Conservation (phyloP, 2,329 filamentous ascomycete species). For the Didymella glomerata region DNA sequence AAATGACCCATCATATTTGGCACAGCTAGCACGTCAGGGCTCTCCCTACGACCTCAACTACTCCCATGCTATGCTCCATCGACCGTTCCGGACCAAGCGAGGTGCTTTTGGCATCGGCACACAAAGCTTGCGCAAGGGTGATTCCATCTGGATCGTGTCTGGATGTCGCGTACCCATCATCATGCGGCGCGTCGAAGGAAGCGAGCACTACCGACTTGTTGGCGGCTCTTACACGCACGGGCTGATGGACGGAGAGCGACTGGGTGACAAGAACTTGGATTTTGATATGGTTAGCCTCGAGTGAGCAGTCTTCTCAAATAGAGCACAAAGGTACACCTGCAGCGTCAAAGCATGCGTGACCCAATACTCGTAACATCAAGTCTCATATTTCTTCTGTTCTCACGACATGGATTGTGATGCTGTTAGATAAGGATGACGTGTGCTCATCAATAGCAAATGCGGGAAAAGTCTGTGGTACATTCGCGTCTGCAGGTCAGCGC, state of each 20-base stretch:
- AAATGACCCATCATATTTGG: constrained; percentile 6
- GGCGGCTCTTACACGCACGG: constrained; percentile 31
- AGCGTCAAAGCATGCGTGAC: too few relatives aligned
- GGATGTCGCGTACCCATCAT: constrained; percentile 31
- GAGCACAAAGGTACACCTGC: too few relatives aligned
- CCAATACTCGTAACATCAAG: too few relatives aligned
- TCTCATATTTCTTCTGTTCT: too few relatives aligned
- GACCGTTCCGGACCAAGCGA: constrained; percentile 24
- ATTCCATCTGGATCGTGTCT: constrained; percentile 27
- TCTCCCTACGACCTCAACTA: constrained; percentile 28
- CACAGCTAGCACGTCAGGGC: constrained; percentile 9
- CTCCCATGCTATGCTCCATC: constrained; percentile 21
- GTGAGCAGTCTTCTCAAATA: background rate
- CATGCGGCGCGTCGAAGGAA: constrained; percentile 16
- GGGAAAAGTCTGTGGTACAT: too few relatives aligned
- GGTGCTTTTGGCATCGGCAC: constrained; percentile 29
- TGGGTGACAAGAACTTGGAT: background rate
- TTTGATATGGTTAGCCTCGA: constrained; percentile 28
- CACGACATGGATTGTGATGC: too few relatives aligned
- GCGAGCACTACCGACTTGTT: constrained; percentile 21
- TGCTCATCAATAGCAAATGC: too few relatives aligned
- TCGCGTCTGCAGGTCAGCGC: too few relatives aligned
- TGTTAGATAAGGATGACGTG: too few relatives aligned
- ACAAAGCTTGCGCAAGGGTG: constrained; percentile 24
- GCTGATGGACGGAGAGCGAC: constrained; percentile 28